phyloP scores from a whole-genome alignment of 345 rosid genomes.

The Orychophragmus violaceus region DNA sequence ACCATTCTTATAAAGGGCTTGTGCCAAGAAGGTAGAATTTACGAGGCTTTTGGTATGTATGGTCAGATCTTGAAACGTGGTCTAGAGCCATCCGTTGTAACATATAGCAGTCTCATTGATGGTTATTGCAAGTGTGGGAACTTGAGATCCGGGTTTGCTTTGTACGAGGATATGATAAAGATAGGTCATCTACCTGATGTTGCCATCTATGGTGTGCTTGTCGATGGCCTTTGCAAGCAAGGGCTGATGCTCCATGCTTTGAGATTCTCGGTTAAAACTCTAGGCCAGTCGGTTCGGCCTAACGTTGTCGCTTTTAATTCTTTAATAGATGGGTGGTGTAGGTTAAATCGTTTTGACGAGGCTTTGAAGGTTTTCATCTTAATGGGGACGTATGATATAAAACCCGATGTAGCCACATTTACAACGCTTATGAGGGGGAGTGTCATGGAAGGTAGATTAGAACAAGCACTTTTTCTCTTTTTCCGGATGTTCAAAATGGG shows the following conservation, averaged over 20 bases:
- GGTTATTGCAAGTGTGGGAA: constrained; percentile 43
- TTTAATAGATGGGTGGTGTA: constrained; percentile 45
- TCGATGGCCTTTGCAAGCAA: constrained; percentile 47
- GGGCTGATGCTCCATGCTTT: constrained; percentile 38
- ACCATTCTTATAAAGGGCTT: constrained; percentile 48
- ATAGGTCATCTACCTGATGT: constrained; percentile 31
- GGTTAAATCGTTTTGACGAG: constrained; percentile 15
- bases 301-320: constrained; percentile 38
- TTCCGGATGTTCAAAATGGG: constrained; percentile 49
- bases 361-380: constrained; percentile 33
- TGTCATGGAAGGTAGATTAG: constrained; percentile 19
- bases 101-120: constrained; percentile 45
- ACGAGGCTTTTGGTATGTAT: constrained; percentile 45
- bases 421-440: constrained; percentile 33
- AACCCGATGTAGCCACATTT: constrained; percentile 40
- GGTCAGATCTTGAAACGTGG: constrained; percentile 41
- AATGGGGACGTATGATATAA: constrained; percentile 19
- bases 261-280: constrained; percentile 32
- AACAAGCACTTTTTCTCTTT: constrained; percentile 30
- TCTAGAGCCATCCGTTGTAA: constrained; percentile 35
- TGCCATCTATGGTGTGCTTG: constrained; percentile 32
- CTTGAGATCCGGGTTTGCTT: constrained; percentile 34
- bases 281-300: constrained; percentile 24
- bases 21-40: constrained; percentile 28
- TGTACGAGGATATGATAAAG: constrained; percentile 33